Percentiles rank a stretch among this genome's conserved stretches.
phyloP scores from a whole-genome alignment of 78 protist genomes.

The Bodo saltans region DNA sequence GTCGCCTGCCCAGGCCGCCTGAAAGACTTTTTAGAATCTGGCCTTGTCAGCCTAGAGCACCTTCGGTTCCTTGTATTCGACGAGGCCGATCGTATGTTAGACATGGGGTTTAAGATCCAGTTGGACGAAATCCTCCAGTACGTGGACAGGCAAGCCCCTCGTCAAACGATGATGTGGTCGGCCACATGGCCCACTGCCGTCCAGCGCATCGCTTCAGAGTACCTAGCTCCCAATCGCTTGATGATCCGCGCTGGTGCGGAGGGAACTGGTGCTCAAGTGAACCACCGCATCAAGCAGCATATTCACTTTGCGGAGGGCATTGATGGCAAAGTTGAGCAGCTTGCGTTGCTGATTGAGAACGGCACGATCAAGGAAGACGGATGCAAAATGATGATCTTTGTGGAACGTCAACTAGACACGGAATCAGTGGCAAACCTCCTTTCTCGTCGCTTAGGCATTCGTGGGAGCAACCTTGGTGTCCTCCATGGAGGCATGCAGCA shows the following conservation, averaged over 20 bases:
- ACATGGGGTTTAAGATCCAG: conserved; percentile 89
- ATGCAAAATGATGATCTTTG: not conserved
- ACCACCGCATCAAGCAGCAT: not conserved
- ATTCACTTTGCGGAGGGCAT: conserved; percentile 11
- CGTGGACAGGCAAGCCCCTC: conserved; percentile 74
- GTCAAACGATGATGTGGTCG: conserved; percentile 65
- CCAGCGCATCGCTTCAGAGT: not conserved
- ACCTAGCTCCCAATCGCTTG: not conserved
- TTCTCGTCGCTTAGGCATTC: not conserved
- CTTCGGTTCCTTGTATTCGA: conserved; percentile 90
- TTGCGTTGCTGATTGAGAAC: not conserved
- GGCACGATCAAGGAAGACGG: not conserved
- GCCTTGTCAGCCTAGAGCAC: conserved; percentile 62
- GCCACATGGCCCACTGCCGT: conserved; percentile 34
- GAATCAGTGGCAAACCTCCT: not conserved
- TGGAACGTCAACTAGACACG: not conserved
- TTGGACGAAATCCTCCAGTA: conserved; percentile 37
- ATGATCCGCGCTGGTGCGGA: not conserved
- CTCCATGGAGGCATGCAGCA: conserved; percentile 35
- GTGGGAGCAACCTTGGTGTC: conserved; percentile 29
- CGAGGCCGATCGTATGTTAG: conserved; percentile 95
- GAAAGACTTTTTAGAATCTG: conserved; percentile 78
- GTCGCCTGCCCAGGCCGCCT: conserved; percentile 99
- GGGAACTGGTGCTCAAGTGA: not conserved
- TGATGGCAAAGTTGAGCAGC: not conserved